Conservation (phyloP, 768 basidiomycete species). For the Lactifluus hygrophoroides region DNA sequence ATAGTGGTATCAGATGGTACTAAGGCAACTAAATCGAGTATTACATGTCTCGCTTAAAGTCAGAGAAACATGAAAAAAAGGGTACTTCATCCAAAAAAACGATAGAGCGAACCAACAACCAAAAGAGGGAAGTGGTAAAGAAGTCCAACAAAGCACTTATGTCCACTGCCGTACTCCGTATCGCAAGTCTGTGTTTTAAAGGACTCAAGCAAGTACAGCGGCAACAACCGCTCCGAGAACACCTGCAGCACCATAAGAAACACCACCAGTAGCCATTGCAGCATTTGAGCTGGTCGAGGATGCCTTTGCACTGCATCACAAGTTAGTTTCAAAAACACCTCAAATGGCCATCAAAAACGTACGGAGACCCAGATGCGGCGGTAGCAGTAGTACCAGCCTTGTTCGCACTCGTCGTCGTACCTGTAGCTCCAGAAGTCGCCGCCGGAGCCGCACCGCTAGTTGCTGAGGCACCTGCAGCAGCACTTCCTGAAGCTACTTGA, state of each 20-base stretch:
- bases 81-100: not conserved
- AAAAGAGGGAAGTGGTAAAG: not conserved
- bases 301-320: not conserved
- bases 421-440: not conserved
- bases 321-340: not conserved
- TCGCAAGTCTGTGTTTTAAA: not conserved
- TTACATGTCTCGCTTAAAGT: constrained; percentile 8
- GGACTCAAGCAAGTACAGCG: constrained; percentile 32
- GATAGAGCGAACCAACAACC: not conserved
- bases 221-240: constrained; percentile 30
- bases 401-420: not conserved
- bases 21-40: constrained; percentile 2
- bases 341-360: not conserved
- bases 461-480: constrained; percentile 8
- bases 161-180: constrained; percentile 1
- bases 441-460: not conserved
- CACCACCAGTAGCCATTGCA: constrained; percentile 32
- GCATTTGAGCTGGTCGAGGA: constrained; percentile 21
- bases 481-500: constrained; percentile 1
- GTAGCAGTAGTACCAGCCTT: not conserved
- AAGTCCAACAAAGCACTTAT: constrained; percentile 7
- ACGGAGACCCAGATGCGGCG: constrained; percentile 1
- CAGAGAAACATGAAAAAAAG: not conserved
- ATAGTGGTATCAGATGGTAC: constrained; percentile 8
- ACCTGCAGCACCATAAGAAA: constrained; percentile 33